Evolutionary conservation across 2,329 filamentous ascomycete genomes (phyloP).

Genomic region (Colletotrichum incanum): DNA sequence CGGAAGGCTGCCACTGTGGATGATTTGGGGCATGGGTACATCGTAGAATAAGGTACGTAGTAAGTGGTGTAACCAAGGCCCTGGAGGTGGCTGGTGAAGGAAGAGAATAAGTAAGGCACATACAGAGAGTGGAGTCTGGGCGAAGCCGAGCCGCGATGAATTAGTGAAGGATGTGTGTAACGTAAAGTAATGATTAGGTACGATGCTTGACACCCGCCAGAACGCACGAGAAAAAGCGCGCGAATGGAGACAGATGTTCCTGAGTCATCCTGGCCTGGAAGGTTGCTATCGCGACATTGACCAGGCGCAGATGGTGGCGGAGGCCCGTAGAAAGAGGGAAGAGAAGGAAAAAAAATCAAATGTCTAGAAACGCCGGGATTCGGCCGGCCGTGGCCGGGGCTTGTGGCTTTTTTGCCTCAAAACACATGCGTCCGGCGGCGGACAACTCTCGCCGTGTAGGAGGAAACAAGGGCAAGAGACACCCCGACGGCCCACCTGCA

Average conservation of each 20-base stretch:
- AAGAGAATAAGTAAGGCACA: not conserved
- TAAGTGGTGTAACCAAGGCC: not conserved
- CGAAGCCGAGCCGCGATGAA: conserved; percentile 3
- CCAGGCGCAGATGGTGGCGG: not conserved
- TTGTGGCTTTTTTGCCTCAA: not conserved
- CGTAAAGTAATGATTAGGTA: conserved; percentile 30
- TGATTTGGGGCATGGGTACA: not conserved
- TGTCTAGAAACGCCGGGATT: conserved; percentile 33
- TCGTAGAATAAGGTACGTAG: not conserved
- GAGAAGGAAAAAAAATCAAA: not conserved
- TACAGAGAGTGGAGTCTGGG: not conserved
- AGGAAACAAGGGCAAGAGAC: not conserved
- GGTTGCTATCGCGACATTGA: conserved; percentile 34
- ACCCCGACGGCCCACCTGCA: conserved; percentile 24
- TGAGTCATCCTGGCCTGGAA: conserved; percentile 29
- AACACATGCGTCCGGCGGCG: too few relatives aligned
- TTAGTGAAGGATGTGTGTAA: conserved; percentile 28
- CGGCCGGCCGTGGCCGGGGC: conserved; percentile 29
- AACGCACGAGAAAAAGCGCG: conserved; percentile 34
- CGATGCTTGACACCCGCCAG: conserved; percentile 14
- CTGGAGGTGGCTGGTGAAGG: not conserved
- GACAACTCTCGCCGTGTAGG: too few relatives aligned
- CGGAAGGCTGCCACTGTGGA: not conserved
- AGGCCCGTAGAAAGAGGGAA: conserved; percentile 19
- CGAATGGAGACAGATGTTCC: conserved; percentile 16